Evolutionary conservation across 257 asterid species (phyloP), one percentile per base, ranked within the genome.

Genomic region (Mentha longifolia): DNA sequence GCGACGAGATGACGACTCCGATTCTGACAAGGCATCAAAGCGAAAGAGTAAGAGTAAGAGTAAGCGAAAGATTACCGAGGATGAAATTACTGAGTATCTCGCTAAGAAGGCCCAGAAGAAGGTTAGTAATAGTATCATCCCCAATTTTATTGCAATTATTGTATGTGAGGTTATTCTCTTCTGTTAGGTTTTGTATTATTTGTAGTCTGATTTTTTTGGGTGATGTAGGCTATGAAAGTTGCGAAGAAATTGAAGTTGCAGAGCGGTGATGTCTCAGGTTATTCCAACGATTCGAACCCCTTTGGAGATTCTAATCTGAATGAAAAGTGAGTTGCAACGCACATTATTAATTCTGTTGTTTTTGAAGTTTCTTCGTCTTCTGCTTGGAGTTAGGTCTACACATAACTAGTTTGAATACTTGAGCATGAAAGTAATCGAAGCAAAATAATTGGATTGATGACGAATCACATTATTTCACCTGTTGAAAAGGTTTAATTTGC

Each of bases 221-320:
- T 64, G 19, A 63, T 62, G 42, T 46, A 89, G 96, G 95, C 95
- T 22, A 39, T 68, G 82, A 92, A 90, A 78, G 88, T 78, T 61
- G 95, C 98, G 3, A 88, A 92, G 77, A 88, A 84, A 58, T 65
- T 92, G 89, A 94, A 88, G 83, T 61, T 86, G 11, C 89, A 85
- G 72, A 76, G 81, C 43, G 39, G 56, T 8, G 70, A 65, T 0
- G 86, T 88, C 15, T 72, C 93, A 7, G 96, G 97, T 39, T 94
- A 94, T 70, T 88, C 91, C 6, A 94, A 94, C 51, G 99, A 94
- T 66, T 91, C 99, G 5, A 94, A 91, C 74, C 99, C 96, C n/a
- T 91, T 94, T 75, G 96, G 97, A 7, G 99, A 94, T 84, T 82
- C 97, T 17, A 92, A 90, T 77, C 88, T 92, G 20, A 90, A 88